A percentile compares a stretch with the other conserved stretches of the same genome.
Evolutionary conservation across 2,329 filamentous ascomycete genomes (phyloP).

Genomic region (Aspergillus costaricaensis): DNA sequence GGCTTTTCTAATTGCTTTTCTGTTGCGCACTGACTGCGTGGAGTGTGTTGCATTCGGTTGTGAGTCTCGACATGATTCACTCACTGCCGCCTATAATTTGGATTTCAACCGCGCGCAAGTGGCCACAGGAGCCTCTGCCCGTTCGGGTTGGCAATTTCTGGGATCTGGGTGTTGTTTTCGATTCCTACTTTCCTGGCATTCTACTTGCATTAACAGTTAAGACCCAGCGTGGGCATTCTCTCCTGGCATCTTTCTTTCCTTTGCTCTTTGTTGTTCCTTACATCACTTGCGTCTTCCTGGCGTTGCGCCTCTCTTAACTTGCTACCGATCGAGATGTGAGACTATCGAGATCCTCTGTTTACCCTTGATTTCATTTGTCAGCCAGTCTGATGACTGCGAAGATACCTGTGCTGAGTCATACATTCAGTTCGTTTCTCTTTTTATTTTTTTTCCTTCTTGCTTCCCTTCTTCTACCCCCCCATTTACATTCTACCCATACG

Average conservation of each 20-base stretch:
- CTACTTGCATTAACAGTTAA: conserved; percentile 15
- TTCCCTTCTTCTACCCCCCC: conserved; percentile 15
- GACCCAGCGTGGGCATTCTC: conserved; percentile 10
- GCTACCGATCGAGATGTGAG: conserved; percentile 18
- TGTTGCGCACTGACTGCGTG: conserved; percentile 14
- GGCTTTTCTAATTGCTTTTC: conserved; percentile 12
- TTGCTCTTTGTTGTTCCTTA: conserved; percentile 10
- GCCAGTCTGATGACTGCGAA: conserved; percentile 33
- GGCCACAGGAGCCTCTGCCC: conserved; percentile 4
- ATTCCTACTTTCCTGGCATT: conserved; percentile 8
- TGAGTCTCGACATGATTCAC: conserved; percentile 12
- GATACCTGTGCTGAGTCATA: conserved; percentile 37
- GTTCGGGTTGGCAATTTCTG: conserved; percentile 15
- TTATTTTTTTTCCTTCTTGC: conserved; percentile 8
- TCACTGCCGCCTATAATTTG: conserved; percentile 8
- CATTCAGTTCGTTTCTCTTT: conserved; percentile 18
- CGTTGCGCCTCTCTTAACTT: conserved; percentile 11
- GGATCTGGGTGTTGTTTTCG: conserved; percentile 14
- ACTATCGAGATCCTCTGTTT: conserved; percentile 17
- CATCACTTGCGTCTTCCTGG: conserved; percentile 8
- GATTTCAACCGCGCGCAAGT: conserved; percentile 18
- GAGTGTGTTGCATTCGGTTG: conserved; percentile 31
- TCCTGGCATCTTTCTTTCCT: conserved; percentile 10
- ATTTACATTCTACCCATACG: conserved; percentile 11
- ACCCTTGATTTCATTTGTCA: conserved; percentile 21